Evolutionary conservation across 768 basidiomycete species (phyloP), one percentile per base, ranked within the genome.

Genomic region (Xerocomus spinulosus): DNA sequence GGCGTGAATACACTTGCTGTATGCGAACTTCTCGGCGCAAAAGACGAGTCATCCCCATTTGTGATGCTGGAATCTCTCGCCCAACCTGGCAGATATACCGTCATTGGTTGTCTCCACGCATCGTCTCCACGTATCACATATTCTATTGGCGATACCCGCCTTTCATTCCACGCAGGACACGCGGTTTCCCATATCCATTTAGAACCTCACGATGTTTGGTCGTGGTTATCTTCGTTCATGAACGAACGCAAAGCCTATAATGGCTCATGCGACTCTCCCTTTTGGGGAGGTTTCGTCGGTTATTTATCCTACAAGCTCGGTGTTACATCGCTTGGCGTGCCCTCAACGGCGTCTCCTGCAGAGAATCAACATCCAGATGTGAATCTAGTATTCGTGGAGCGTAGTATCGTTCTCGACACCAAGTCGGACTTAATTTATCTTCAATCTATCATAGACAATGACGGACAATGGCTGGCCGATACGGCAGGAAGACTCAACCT

Each of bases 271-370:
- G 73, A 80, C 9, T 63, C 81, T 36, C 89, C 88, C 0, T 92
- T 92, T 62, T 90, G 88, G 87, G 90, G 88, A 29, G 90, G 90
- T 20, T 70, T 92, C 13, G 66, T 91, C 20, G 90, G 90, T 9
- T 81, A 78, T 50, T 67, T 92, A 50, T 86, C 85, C 55, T 92
- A 92, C 59, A 90, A 91, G 63, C 71, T 90, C 15, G 90, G 88
- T 12, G 75, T 83, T 5, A 67, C 76, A 36, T 72, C 79, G 7
- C 65, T 89, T 21, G 62, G 70, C 18, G 68, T 83, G 42, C 66
- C 73, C 45, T 62, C 74, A 23, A 67, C 64, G 30, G 56, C 61
- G 48, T 29, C 18, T 49, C 52, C 40, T 33, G 48, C 29, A n/a
- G 62, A 60, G 39, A 67, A 60, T 32, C 62, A 62, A 24, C 83